Conservation (phyloP, 1,139 yeast species). For the Geotrichum fermentans region DNA sequence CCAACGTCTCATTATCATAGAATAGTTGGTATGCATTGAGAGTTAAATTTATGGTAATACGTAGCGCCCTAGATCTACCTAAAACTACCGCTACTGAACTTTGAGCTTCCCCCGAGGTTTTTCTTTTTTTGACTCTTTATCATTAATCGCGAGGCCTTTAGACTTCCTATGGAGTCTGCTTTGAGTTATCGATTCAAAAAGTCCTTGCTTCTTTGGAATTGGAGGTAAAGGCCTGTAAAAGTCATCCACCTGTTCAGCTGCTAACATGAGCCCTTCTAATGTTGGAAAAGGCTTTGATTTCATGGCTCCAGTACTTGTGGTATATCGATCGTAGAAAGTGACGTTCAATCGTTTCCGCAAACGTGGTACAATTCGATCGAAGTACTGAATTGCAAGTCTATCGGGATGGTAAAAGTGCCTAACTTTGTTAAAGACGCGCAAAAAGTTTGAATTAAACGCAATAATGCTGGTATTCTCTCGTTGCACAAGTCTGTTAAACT, state of each 20-base stretch:
- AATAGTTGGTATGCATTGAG: too few relatives aligned
- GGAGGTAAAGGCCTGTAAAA: slow-evolving; percentile 7
- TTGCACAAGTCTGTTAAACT: slow-evolving; percentile 4
- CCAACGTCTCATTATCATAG: too few relatives aligned
- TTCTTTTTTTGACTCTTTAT: neutral
- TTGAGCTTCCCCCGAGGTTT: too few relatives aligned
- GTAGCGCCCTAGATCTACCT: too few relatives aligned
- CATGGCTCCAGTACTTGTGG: neutral
- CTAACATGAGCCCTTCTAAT: slow-evolving; percentile 7
- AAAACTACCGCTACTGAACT: too few relatives aligned
- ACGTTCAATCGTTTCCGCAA: slow-evolving; percentile 6
- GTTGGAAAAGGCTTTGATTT: neutral
- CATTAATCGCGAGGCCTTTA: neutral
- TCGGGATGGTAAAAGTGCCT: slow-evolving; percentile 15
- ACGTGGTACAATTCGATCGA: slow-evolving; percentile 7
- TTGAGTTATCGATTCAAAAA: slow-evolving; percentile 5
- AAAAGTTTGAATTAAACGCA: slow-evolving; percentile 8
- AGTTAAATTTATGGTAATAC: too few relatives aligned
- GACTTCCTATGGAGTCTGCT: neutral
- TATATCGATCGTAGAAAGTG: slow-evolving; percentile 7
- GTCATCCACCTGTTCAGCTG: slow-evolving; percentile 13
- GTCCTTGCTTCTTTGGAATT: neutral
- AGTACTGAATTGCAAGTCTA: slow-evolving; percentile 11
- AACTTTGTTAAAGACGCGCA: slow-evolving; percentile 10
- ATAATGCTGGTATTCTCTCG: slow-evolving; percentile 2